Percentiles rank a stretch among this genome's conserved stretches.
phyloP scores from a whole-genome alignment of 441 rosid genomes.

The Bocquillonia castaneifolia region DNA sequence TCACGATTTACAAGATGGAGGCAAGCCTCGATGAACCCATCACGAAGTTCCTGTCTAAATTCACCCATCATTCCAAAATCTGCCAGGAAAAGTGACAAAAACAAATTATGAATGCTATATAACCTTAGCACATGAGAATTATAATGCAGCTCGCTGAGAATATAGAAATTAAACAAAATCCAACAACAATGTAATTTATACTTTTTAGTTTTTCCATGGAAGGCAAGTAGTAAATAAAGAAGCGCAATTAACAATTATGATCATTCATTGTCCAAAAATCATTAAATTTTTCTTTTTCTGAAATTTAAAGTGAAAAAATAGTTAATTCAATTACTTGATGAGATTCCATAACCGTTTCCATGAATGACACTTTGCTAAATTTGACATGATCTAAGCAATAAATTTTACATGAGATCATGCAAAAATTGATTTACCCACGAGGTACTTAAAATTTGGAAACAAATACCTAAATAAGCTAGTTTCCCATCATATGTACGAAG shows the following conservation, averaged over 20 bases:
- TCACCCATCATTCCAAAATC: slow-evolving; percentile 99
- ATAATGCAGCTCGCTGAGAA: not conserved
- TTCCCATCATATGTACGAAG: slow-evolving; percentile 82
- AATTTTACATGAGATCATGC: not conserved
- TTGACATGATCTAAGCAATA: slow-evolving; percentile 4
- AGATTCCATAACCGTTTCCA: not conserved
- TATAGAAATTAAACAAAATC: not conserved
- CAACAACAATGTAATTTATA: not conserved
- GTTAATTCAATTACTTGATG: not conserved
- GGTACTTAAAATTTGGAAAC: slow-evolving; percentile 10
- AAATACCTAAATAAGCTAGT: slow-evolving; percentile 83
- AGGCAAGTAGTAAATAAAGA: not conserved
- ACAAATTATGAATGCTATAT: slow-evolving; percentile 24
- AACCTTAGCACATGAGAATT: not conserved
- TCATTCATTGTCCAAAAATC: not conserved
- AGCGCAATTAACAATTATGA: not conserved
- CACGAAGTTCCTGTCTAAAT: slow-evolving; percentile 84
- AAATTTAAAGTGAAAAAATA: not conserved
- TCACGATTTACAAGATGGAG: slow-evolving; percentile 97
- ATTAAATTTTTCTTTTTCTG: not conserved
- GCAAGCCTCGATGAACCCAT: slow-evolving; percentile 92
- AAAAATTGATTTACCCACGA: not conserved
- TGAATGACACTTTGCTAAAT: not conserved
- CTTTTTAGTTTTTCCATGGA: not conserved
- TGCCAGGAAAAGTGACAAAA: slow-evolving; percentile 38